phyloP scores from a whole-genome alignment of 2,329 filamentous ascomycete species.

The Claviceps spartinae region DNA sequence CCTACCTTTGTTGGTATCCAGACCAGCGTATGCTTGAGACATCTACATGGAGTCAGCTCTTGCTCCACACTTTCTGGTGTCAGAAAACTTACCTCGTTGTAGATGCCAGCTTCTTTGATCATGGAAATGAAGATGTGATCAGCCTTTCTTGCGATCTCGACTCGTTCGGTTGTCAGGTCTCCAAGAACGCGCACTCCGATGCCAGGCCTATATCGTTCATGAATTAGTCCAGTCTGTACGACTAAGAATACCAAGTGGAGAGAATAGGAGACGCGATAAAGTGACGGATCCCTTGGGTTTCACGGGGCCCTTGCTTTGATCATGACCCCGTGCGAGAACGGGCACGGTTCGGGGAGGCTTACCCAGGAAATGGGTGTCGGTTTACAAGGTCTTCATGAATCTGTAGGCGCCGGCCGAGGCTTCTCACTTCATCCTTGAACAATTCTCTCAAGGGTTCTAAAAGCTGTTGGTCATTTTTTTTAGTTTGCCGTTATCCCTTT shows the following conservation, averaged over 20 bases:
- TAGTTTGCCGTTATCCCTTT: not conserved
- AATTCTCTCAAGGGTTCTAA: constrained; percentile 41
- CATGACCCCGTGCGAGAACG: not conserved
- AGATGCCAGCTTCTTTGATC: constrained; percentile 60
- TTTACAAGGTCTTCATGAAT: constrained; percentile 21
- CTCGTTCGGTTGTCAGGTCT: constrained; percentile 66
- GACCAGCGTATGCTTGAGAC: constrained; percentile 15
- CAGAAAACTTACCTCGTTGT: constrained; percentile 36
- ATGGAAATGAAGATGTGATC: constrained; percentile 67
- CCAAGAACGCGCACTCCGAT: constrained; percentile 72
- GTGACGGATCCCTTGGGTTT: not conserved
- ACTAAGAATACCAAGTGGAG: not conserved
- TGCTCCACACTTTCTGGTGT: not conserved
- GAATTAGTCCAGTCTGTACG: not conserved
- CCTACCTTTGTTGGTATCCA: constrained; percentile 11
- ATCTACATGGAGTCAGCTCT: constrained; percentile 9
- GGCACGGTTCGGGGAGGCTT: not conserved
- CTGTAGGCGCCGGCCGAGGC: constrained; percentile 16
- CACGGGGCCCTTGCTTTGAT: not conserved
- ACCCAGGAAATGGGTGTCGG: constrained; percentile 11
- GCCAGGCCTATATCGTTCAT: constrained; percentile 29
- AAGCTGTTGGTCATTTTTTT: constrained; percentile 36
- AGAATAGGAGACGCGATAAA: not conserved
- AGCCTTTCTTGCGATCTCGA: constrained; percentile 65
- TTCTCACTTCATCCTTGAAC: constrained; percentile 49